Conservation (phyloP, 164 flowering plant genomes). For the Paratinospora sagittata region DNA sequence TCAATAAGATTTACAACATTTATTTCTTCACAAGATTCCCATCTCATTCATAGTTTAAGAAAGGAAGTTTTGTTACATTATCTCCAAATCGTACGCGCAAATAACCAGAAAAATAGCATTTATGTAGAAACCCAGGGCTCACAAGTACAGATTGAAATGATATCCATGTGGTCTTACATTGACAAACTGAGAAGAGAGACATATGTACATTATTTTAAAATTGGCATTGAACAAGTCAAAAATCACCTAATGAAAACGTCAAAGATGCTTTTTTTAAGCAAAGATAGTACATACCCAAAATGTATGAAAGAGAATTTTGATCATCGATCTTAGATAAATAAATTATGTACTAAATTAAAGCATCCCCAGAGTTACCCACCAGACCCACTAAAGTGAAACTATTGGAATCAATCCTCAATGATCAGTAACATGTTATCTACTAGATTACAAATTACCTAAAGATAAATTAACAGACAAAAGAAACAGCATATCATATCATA, state of each 20-base stretch:
- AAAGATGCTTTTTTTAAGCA: background rate
- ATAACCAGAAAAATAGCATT: background rate
- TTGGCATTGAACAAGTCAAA: background rate
- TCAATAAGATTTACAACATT: background rate
- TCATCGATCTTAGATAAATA: background rate
- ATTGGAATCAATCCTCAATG: background rate
- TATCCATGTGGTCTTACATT: too few species aligned
- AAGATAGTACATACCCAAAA: background rate
- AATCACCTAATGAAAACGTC: background rate
- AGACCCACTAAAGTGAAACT: background rate
- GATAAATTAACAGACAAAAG: background rate
- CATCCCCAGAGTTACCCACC: background rate
- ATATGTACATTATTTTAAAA: background rate
- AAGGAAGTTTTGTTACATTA: background rate
- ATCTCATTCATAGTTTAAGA: background rate
- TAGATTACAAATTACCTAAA: background rate
- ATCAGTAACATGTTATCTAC: conserved; percentile 7
- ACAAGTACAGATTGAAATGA: too few species aligned
- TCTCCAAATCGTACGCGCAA: background rate
- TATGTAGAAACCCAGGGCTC: too few species aligned
- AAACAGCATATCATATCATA: conserved; percentile 1
- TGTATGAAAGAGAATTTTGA: background rate
- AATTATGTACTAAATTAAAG: background rate
- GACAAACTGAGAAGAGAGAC: background rate
- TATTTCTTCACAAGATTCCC: background rate